Percentiles rank a stretch among this genome's conserved stretches.
Evolutionary conservation across 176 grass and related monocot genomes (phyloP).

Genomic region (Hordeum marinum): DNA sequence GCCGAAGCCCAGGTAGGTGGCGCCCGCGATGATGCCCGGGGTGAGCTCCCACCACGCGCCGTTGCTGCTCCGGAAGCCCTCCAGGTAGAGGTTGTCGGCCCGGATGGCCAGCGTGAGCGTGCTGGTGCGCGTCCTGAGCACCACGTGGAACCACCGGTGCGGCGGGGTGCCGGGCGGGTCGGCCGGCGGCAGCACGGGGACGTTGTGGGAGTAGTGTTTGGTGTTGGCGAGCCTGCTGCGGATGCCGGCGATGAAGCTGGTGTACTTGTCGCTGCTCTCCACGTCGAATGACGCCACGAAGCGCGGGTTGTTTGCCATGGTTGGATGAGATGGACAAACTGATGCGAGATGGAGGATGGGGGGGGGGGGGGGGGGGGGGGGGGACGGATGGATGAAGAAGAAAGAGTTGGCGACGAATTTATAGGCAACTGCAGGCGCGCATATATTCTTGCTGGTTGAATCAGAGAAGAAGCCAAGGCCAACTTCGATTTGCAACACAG

Average conservation of each 20-base stretch:
- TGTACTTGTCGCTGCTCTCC: no score
- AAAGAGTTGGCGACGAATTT: no score
- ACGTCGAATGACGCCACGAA: no score
- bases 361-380: no score
- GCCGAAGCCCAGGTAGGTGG: background rate
- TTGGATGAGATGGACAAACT: no score
- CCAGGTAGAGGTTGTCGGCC: conserved; percentile 36
- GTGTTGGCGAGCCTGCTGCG: conserved; percentile 3
- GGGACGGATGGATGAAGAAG: no score
- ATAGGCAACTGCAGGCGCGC: no score
- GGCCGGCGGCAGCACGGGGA: conserved; percentile 19
- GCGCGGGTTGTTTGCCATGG: no score
- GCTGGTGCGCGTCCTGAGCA: background rate
- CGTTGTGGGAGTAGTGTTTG: conserved; percentile 17
- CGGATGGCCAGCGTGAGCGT: conserved; percentile 17
- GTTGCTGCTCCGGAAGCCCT: conserved; percentile 23
- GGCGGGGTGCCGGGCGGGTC: background rate
- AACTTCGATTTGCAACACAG: background rate
- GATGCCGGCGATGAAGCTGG: conserved; percentile 10
- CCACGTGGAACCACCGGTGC: conserved; percentile 26
- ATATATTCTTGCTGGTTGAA: background rate
- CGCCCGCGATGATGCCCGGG: background rate
- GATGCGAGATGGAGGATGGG: no score
- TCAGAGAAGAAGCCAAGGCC: background rate
- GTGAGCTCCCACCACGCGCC: conserved; percentile 35